These are phyloP conservation scores for Lithospermum erythrorhizon DNA, from an alignment of 257 asterid species.

Conservation along the genomic window DNA sequence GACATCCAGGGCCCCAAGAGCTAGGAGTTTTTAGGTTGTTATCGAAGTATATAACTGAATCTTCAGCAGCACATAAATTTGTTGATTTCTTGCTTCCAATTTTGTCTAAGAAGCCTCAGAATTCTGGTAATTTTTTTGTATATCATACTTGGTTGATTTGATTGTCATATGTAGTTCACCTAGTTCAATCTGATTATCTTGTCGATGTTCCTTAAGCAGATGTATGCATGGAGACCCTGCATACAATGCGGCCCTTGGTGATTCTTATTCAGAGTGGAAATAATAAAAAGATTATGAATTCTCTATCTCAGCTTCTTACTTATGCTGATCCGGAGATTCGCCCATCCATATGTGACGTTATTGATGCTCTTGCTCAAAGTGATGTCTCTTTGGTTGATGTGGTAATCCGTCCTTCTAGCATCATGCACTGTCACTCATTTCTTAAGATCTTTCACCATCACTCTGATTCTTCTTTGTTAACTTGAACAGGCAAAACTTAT, in stretches of 20 bases:
- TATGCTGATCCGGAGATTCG: constrained; percentile 50
- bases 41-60: constrained; percentile 51
- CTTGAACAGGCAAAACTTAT: constrained; percentile 62
- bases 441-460: background rate
- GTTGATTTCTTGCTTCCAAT: constrained; percentile 70
- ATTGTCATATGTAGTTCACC: background rate
- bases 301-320: constrained; percentile 64
- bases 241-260: constrained; percentile 45
- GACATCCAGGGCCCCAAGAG: constrained; percentile 53
- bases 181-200: background rate
- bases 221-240: constrained; percentile 36
- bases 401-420: constrained; percentile 31
- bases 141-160: background rate
- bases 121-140: constrained; percentile 40
- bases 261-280: constrained; percentile 38
- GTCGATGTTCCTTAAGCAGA: constrained; percentile 33
- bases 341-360: constrained; percentile 60
- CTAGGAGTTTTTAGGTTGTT: constrained; percentile 55
- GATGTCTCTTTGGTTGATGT: constrained; percentile 48
- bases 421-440: constrained; percentile 1
- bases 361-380: constrained; percentile 54
- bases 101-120: constrained; percentile 45
- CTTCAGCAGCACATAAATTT: constrained; percentile 52
- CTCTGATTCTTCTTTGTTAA: constrained; percentile 9
- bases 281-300: constrained; percentile 38